Percentiles rank a stretch among this genome's conserved stretches.
Conservation (phyloP, 208 protist genomes). For the Crithidia sp. region DNA sequence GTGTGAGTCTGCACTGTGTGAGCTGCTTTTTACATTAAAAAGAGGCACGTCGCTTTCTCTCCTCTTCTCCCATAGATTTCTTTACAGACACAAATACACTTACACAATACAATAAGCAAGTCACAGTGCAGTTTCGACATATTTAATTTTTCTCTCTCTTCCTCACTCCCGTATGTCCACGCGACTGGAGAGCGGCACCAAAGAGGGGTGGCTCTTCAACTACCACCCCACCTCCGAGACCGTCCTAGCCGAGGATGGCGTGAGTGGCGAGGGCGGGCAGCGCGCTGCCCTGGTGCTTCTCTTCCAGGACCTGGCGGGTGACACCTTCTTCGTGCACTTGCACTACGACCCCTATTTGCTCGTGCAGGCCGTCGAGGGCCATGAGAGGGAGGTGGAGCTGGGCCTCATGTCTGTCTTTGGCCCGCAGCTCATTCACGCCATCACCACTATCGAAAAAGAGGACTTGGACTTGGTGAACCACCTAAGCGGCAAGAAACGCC, state of each 20-base stretch:
- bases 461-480: conserved; percentile 98
- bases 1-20: too few species aligned
- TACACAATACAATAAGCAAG: background rate
- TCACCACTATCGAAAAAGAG: conserved; percentile 93
- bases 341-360: conserved; percentile 86
- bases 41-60: too few species aligned
- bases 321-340: conserved; percentile 79
- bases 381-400: conserved; percentile 95
- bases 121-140: conserved; percentile 1
- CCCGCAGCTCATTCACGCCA: conserved; percentile 74
- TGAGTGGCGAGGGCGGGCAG: conserved; percentile 34
- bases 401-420: conserved; percentile 93
- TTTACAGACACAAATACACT: too few species aligned
- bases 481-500: conserved; percentile 92
- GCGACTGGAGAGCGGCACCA: conserved; percentile 67
- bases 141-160: conserved; percentile 6
- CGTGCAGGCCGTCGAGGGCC: conserved; percentile 74
- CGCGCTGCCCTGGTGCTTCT: conserved; percentile 74
- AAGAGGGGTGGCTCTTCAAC: conserved; percentile 91
- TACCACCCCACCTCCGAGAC: conserved; percentile 82
- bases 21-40: too few species aligned
- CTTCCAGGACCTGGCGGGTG: conserved; percentile 83
- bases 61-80: too few species aligned
- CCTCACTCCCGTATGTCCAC: conserved; percentile 21
- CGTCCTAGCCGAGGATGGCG: conserved; percentile 27